phyloP scores from a whole-genome alignment of 179 eudicot species.

The Pouteria campechiana region DNA sequence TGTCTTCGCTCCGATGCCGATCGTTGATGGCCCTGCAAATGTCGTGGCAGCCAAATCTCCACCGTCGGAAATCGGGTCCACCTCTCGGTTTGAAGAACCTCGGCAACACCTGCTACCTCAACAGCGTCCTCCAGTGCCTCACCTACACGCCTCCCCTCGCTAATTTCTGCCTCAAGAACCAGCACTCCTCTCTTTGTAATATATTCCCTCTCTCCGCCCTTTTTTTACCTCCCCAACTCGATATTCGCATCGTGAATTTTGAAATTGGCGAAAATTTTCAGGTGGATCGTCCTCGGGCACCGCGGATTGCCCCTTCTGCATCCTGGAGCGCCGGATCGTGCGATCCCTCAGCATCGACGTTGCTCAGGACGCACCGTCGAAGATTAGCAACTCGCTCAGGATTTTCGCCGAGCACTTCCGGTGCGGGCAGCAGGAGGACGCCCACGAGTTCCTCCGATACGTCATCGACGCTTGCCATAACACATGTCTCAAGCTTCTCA shows the following conservation, averaged over 20 bases:
- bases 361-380: constrained; percentile 56
- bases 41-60: constrained; percentile 62
- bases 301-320: constrained; percentile 84
- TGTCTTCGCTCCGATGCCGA: too few relatives aligned
- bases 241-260: neutral
- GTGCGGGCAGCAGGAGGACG: constrained; percentile 86
- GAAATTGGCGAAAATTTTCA: too few relatives aligned
- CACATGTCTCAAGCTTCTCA: constrained; percentile 75
- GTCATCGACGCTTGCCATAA: constrained; percentile 93
- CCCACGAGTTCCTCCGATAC: constrained; percentile 91
- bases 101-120: constrained; percentile 89
- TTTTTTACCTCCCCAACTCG: neutral
- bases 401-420: constrained; percentile 71
- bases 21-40: constrained; percentile 64
- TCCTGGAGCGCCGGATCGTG: constrained; percentile 70
- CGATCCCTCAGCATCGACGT: constrained; percentile 60
- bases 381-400: constrained; percentile 51
- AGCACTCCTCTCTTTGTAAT: constrained; percentile 62
- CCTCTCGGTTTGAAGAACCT: constrained; percentile 83
- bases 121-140: constrained; percentile 95
- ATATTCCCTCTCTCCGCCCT: neutral
- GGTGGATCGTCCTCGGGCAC: constrained; percentile 58
- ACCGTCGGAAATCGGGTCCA: constrained; percentile 43
- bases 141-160: constrained; percentile 97
- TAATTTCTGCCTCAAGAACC: constrained; percentile 59